These are phyloP conservation scores for Lentinus tigrinus DNA, from an alignment of 768 basidiomycete genomes.

Conservation along the genomic window DNA sequence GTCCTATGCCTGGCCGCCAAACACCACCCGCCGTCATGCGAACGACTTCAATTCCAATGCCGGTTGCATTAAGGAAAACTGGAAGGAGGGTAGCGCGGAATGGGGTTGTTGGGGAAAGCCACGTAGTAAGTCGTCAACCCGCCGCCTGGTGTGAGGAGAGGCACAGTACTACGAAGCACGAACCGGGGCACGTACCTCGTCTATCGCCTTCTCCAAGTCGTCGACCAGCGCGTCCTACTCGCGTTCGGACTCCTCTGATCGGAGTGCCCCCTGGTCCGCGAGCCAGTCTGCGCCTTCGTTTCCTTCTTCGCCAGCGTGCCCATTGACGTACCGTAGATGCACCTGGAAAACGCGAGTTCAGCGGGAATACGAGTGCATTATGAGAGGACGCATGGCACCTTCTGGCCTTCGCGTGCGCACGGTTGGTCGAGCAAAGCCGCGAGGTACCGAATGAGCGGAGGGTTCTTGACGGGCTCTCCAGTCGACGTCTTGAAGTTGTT, in stretches of 20 bases:
- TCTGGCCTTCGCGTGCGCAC: conserved; percentile 50
- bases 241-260: conserved; percentile 44
- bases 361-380: too few species aligned
- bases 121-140: too few species aligned
- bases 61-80: too few species aligned
- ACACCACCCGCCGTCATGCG: too few species aligned
- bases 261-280: conserved; percentile 57
- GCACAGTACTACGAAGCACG: background rate
- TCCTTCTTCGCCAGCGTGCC: conserved; percentile 73
- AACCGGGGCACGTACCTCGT: background rate
- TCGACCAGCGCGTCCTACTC: conserved; percentile 49
- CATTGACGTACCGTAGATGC: too few species aligned
- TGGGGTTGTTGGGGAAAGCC: too few species aligned
- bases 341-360: too few species aligned
- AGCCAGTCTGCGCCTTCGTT: conserved; percentile 86
- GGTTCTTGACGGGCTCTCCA: conserved; percentile 70
- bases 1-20: too few species aligned
- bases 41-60: too few species aligned
- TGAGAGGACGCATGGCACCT: too few species aligned
- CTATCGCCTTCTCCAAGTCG: background rate
- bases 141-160: background rate
- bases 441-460: conserved; percentile 67
- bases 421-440: conserved; percentile 58
- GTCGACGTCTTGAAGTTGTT: conserved; percentile 49
- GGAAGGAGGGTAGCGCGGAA: too few species aligned